Evolutionary conservation across 2,329 filamentous ascomycete genomes (phyloP).

Genomic region (Cladosporium sp.): DNA sequence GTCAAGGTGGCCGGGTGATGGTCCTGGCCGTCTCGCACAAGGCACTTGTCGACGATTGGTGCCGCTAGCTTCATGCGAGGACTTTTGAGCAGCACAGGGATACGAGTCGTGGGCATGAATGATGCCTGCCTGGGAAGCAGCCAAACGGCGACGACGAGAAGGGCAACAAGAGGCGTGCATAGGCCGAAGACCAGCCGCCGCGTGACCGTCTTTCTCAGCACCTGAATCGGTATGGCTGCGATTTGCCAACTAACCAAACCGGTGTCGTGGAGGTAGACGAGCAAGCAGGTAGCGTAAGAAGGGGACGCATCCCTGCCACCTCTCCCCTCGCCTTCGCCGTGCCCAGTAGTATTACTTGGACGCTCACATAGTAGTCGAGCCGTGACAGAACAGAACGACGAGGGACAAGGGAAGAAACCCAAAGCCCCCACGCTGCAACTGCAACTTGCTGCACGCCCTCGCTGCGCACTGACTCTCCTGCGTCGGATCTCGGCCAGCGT

Average conservation of each 20-base stretch:
- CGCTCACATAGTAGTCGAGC: neutral
- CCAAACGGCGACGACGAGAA: neutral
- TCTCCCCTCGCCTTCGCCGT: neutral
- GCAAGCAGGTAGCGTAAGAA: neutral
- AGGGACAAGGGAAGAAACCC: neutral
- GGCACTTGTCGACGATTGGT: constrained; percentile 9
- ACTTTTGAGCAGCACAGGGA: constrained; percentile 15
- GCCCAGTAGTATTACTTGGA: neutral
- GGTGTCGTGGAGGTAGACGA: neutral
- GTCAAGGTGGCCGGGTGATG: neutral
- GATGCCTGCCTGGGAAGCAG: neutral
- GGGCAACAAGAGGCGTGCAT: constrained; percentile 11
- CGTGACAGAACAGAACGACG: constrained; percentile 8
- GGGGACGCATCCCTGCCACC: constrained; percentile 8
- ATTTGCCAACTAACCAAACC: neutral
- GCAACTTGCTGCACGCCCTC: neutral
- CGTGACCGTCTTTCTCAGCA: constrained; percentile 17
- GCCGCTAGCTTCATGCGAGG: constrained; percentile 15
- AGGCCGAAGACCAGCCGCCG: constrained; percentile 18
- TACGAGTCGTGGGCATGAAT: constrained; percentile 15
- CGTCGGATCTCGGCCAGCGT: constrained; percentile 5
- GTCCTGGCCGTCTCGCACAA: neutral
- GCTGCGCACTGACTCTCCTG: neutral
- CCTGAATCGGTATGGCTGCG: constrained; percentile 3
- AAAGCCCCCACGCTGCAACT: constrained; percentile 10